Evolutionary conservation across 345 rosid species (phyloP).

Genomic region (Rhizophora apiculata): DNA sequence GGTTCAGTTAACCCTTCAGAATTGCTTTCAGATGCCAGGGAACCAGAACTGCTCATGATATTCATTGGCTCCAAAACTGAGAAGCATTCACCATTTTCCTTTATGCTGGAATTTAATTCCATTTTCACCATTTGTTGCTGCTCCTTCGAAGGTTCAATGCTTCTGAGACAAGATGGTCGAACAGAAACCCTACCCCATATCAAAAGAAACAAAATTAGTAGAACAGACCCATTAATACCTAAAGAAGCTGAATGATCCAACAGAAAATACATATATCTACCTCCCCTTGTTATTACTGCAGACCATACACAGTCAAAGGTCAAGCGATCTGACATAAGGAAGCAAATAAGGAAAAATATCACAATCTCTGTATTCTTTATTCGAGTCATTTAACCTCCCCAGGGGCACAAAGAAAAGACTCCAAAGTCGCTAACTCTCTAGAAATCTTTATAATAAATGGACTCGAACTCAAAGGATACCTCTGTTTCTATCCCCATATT

Average conservation of each 20-base stretch:
- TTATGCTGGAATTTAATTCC: constrained; percentile 25
- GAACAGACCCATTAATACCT: background rate
- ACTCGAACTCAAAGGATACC: too few species aligned
- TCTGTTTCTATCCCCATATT: background rate
- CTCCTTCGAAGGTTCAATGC: constrained; percentile 37
- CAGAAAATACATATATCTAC: too few species aligned
- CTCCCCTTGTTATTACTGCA: too few species aligned
- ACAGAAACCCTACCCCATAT: constrained; percentile 50
- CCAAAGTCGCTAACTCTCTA: background rate
- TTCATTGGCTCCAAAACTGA: constrained; percentile 13
- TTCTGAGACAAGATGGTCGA: constrained; percentile 46
- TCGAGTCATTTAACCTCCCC: too few species aligned
- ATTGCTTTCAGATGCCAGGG: constrained; percentile 17
- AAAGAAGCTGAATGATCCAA: too few species aligned
- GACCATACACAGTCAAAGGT: too few species aligned
- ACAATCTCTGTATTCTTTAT: too few species aligned
- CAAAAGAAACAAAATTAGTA: constrained; percentile 5
- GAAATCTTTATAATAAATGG: constrained; percentile 4
- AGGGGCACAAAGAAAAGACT: too few species aligned
- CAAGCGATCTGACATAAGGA: too few species aligned
- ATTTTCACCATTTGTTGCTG: constrained; percentile 24
- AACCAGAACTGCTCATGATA: constrained; percentile 10
- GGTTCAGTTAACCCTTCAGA: constrained; percentile 10
- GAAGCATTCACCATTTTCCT: constrained; percentile 28
- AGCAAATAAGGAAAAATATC: too few species aligned